These are phyloP conservation scores for Linnemannia zychae DNA, from an alignment of 192 early-diverging fungal species.

Conservation along the genomic window DNA sequence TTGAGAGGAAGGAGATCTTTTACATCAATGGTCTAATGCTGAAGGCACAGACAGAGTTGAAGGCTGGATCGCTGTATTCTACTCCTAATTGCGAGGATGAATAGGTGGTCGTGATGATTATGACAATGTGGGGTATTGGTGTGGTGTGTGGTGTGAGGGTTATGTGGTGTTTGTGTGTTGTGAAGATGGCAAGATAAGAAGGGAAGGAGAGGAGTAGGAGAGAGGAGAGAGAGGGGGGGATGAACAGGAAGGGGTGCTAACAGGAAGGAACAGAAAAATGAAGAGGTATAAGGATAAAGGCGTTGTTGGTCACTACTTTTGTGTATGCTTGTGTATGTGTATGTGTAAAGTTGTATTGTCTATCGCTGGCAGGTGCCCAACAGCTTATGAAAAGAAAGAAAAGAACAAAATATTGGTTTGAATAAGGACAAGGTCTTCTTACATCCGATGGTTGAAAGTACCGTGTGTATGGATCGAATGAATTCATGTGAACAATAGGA, in stretches of 20 bases:
- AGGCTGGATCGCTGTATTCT: neutral
- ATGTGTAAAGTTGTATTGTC: neutral
- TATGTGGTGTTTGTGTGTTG: neutral
- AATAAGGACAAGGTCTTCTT: neutral
- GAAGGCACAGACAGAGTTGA: neutral
- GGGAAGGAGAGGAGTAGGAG: neutral
- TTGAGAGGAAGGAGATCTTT: neutral
- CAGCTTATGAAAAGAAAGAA: neutral
- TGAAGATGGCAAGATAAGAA: neutral
- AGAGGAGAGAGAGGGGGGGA: too few relatives aligned
- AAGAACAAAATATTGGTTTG: neutral
- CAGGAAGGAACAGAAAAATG: too few relatives aligned
- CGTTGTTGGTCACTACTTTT: neutral
- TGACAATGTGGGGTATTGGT: neutral
- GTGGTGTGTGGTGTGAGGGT: neutral
- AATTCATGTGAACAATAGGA: neutral
- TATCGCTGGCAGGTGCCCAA: neutral
- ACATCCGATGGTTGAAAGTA: neutral
- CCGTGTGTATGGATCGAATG: neutral
- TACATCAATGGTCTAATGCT: neutral
- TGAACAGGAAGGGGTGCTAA: too few relatives aligned
- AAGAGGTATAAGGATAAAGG: neutral
- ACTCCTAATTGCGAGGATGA: neutral
- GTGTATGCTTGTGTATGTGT: neutral
- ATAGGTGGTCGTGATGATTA: neutral